Conservation (phyloP, 1,284 basidiomycete genomes). For the Leccinum proliferum region DNA sequence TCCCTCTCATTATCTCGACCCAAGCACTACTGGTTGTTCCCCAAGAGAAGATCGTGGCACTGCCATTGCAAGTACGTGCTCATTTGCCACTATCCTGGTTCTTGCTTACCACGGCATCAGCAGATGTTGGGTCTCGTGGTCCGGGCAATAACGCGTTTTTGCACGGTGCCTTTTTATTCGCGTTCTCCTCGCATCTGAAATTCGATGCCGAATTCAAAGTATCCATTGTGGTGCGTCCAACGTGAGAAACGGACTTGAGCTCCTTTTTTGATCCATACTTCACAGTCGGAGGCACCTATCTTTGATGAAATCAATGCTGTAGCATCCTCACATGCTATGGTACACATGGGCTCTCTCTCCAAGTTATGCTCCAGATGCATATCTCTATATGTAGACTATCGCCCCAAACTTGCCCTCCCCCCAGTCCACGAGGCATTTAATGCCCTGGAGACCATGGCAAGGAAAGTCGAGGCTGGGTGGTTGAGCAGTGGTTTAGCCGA, state of each 20-base stretch:
- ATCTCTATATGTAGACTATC: conserved; percentile 43
- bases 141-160: conserved; percentile 48
- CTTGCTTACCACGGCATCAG: conserved; percentile 18
- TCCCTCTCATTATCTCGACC: conserved; percentile 46
- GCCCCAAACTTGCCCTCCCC: conserved; percentile 40
- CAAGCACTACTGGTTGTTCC: conserved; percentile 52
- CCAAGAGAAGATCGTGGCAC: conserved; percentile 46
- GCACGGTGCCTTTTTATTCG: conserved; percentile 44
- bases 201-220: conserved; percentile 26
- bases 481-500: conserved; percentile 37
- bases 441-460: conserved; percentile 34
- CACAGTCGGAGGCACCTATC: conserved; percentile 25
- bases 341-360: conserved; percentile 48
- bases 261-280: conserved; percentile 1
- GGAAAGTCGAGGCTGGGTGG: conserved; percentile 51
- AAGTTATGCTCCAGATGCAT: conserved; percentile 44
- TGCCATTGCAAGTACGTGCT: conserved; percentile 50
- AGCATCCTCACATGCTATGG: conserved; percentile 39
- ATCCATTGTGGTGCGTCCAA: conserved; percentile 30
- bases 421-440: conserved; percentile 39
- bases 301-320: conserved; percentile 33
- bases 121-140: conserved; percentile 39
- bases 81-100: neutral
- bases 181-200: conserved; percentile 30
- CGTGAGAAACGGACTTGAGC: neutral